Conservation (phyloP, 2,329 filamentous ascomycete species). For the Curvularia verruculosa region DNA sequence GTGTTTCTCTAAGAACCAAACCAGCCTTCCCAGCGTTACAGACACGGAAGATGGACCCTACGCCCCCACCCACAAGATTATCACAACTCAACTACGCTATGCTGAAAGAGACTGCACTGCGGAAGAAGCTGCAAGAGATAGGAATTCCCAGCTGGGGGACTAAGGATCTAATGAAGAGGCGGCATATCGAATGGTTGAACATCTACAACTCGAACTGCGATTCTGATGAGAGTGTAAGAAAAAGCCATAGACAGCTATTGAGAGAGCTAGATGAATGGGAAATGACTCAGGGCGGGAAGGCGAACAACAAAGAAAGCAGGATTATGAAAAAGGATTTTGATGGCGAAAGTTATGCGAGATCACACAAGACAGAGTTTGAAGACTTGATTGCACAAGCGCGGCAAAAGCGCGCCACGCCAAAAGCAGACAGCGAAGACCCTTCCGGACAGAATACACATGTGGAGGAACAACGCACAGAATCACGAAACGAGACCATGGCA, state of each 20-base stretch:
- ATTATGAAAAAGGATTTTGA: constrained; percentile 92
- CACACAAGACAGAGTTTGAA: constrained; percentile 77
- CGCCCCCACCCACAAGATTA: constrained; percentile 54
- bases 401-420: constrained; percentile 55
- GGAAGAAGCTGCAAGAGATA: constrained; percentile 80
- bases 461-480: constrained; percentile 4
- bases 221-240: constrained; percentile 66
- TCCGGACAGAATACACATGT: constrained; percentile 17
- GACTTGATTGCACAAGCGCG: constrained; percentile 79
- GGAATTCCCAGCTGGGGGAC: constrained; percentile 75
- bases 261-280: constrained; percentile 88
- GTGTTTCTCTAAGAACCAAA: constrained; percentile 23
- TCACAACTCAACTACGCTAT: constrained; percentile 85
- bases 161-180: constrained; percentile 72
- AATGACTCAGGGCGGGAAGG: constrained; percentile 71
- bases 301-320: constrained; percentile 48
- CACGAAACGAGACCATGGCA: not conserved
- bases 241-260: constrained; percentile 72
- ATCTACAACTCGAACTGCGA: constrained; percentile 98
- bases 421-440: constrained; percentile 26
- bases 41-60: constrained; percentile 45
- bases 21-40: constrained; percentile 31
- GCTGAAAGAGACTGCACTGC: constrained; percentile 77
- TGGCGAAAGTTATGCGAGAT: constrained; percentile 73
- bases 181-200: constrained; percentile 93